A percentile compares a stretch with the other conserved stretches of the same genome.
These are phyloP conservation scores for Chloranthus sessilifolius DNA, from an alignment of 164 flowering plant genomes.

Conservation along the genomic window DNA sequence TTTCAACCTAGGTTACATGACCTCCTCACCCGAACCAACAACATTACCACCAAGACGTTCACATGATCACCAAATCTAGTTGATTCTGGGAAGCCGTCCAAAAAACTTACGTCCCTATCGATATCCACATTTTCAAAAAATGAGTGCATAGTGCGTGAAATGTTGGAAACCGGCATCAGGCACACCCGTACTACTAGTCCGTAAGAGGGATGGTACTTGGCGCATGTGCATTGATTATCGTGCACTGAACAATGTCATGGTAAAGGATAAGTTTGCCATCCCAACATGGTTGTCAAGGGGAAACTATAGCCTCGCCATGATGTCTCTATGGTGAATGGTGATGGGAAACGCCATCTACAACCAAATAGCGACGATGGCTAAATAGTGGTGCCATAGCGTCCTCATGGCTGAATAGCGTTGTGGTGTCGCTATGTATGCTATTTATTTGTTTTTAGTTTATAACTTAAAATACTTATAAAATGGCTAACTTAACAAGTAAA, in stretches of 20 bases:
- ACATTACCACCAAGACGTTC: neutral
- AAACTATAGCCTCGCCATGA: too few species aligned
- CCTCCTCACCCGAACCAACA: neutral
- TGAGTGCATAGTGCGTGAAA: neutral
- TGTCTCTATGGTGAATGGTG: too few species aligned
- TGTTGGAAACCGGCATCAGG: neutral
- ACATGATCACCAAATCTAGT: neutral
- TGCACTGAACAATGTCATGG: neutral
- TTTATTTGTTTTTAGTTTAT: too few species aligned
- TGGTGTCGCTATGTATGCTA: too few species aligned
- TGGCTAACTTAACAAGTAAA: too few species aligned
- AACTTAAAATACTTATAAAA: too few species aligned
- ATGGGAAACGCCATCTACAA: too few species aligned
- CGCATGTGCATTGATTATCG: neutral
- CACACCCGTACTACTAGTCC: neutral
- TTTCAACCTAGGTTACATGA: too few species aligned
- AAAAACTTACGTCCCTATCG: neutral
- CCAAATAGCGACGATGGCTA: too few species aligned
- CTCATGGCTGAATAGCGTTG: too few species aligned
- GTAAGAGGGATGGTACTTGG: constrained; percentile 4
- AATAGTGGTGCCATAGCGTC: too few species aligned
- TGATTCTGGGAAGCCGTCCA: neutral
- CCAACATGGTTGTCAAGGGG: too few species aligned
- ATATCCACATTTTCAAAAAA: constrained; percentile 2
- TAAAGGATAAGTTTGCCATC: constrained; percentile 7